Percentiles rank a stretch among this genome's conserved stretches.
phyloP scores from a whole-genome alignment of 352 stramenopile genomes.

The Globisporangium takayamanum region DNA sequence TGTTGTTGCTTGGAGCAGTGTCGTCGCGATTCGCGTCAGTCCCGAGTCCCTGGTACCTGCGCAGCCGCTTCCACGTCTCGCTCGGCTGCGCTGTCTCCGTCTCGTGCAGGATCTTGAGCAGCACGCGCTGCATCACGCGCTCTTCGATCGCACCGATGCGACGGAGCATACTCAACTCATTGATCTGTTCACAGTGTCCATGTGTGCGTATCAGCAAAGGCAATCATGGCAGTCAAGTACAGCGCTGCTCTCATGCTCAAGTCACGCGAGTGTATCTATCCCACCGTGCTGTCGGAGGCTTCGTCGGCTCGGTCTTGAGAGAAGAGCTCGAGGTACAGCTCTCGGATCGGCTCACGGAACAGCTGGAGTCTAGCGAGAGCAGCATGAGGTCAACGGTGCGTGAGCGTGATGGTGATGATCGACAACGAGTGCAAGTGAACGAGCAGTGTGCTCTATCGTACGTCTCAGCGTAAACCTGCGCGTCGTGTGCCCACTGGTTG shows the following conservation, averaged over 20 bases:
- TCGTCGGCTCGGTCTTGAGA: constrained; percentile 31
- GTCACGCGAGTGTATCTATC: background rate
- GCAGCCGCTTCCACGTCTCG: constrained; percentile 42
- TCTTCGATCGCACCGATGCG: constrained; percentile 55
- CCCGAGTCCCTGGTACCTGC: constrained; percentile 35
- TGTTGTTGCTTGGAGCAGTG: background rate
- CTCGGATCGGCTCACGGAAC: constrained; percentile 45
- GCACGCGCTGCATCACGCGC: constrained; percentile 56
- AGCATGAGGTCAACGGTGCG: background rate
- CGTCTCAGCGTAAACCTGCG: constrained; percentile 45
- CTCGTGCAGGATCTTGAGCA: constrained; percentile 51
- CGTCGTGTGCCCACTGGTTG: constrained; percentile 36
- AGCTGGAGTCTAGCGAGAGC: constrained; percentile 27
- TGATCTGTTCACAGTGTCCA: constrained; percentile 11
- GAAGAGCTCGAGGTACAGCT: constrained; percentile 49
- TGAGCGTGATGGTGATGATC: background rate
- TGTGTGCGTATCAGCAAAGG: too few species aligned
- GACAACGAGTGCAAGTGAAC: background rate
- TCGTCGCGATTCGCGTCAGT: background rate
- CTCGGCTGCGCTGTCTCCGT: constrained; percentile 22
- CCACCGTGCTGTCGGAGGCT: constrained; percentile 35
- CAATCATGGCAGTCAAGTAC: background rate
- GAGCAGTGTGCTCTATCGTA: constrained; percentile 11
- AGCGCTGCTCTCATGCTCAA: background rate
- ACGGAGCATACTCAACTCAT: constrained; percentile 36